Evolutionary conservation across 306 rosid species (phyloP).

Genomic region (Coriaria nepalensis): DNA sequence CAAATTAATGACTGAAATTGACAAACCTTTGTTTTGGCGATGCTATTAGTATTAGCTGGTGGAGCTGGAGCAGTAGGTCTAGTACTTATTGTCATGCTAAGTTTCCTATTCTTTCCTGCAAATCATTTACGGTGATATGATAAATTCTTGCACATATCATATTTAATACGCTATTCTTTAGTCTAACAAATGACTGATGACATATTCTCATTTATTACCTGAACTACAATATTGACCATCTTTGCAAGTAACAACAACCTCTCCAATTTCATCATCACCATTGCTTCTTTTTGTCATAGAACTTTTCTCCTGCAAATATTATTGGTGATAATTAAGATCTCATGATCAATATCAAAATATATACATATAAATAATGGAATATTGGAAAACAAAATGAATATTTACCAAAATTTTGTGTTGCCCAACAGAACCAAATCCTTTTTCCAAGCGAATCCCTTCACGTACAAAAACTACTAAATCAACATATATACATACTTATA

Average conservation of each 20-base stretch:
- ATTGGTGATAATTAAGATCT: neutral
- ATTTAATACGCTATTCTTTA: constrained; percentile 1
- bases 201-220: constrained; percentile 31
- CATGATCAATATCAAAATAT: neutral
- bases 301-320: constrained; percentile 25
- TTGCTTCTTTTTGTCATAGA: constrained; percentile 6
- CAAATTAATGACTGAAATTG: neutral
- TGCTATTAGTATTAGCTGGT: constrained; percentile 26
- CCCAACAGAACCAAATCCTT: constrained; percentile 20
- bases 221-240: constrained; percentile 30
- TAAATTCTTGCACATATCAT: constrained; percentile 13
- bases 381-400: constrained; percentile 9
- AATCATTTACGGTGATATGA: constrained; percentile 27
- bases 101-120: constrained; percentile 77
- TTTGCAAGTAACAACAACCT: constrained; percentile 23
- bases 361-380: neutral
- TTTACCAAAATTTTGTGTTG: constrained; percentile 33
- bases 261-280: neutral
- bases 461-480: neutral
- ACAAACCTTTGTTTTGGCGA: constrained; percentile 48
- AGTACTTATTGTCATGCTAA: constrained; percentile 7
- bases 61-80: constrained; percentile 14
- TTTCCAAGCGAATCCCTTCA: constrained; percentile 60
- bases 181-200: neutral
- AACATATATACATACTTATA: too few relatives aligned